Conservation (phyloP, 306 rosid species). For the Castanea crenata region DNA sequence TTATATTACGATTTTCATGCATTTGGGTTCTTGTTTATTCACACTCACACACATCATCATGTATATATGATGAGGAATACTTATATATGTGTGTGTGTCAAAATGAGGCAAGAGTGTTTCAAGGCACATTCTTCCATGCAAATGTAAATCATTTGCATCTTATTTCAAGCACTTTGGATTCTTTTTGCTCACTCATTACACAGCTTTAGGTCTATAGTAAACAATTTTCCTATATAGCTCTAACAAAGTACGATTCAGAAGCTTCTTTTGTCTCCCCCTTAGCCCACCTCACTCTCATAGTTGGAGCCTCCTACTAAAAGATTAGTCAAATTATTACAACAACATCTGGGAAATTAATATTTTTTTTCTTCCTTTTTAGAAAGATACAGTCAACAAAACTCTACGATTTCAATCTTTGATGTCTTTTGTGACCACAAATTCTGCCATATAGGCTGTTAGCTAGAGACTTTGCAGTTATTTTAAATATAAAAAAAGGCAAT, state of each 20-base stretch:
- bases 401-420: conserved; percentile 11
- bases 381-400: conserved; percentile 19
- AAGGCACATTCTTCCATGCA: conserved; percentile 59
- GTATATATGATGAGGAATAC: conserved; percentile 15
- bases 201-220: conserved; percentile 36
- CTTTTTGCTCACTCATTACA: conserved; percentile 24
- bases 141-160: conserved; percentile 38
- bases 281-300: background rate
- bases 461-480: conserved; percentile 1
- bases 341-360: conserved; percentile 15
- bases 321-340: conserved; percentile 21
- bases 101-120: conserved; percentile 18
- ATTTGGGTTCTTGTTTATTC: conserved; percentile 4
- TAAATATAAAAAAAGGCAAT: conserved; percentile 14
- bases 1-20: conserved; percentile 17
- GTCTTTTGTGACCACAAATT: conserved; percentile 22
- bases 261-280: conserved; percentile 62
- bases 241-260: conserved; percentile 49
- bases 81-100: conserved; percentile 3
- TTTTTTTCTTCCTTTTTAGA: conserved; percentile 26
- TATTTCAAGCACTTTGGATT: conserved; percentile 40
- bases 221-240: conserved; percentile 25
- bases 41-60: background rate
- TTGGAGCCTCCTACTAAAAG: conserved; percentile 20
- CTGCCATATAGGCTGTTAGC: conserved; percentile 21